Evolutionary conservation across 257 asterid species (phyloP), one percentile per base, ranked within the genome.

Genomic region (Capsicum baccatum): DNA sequence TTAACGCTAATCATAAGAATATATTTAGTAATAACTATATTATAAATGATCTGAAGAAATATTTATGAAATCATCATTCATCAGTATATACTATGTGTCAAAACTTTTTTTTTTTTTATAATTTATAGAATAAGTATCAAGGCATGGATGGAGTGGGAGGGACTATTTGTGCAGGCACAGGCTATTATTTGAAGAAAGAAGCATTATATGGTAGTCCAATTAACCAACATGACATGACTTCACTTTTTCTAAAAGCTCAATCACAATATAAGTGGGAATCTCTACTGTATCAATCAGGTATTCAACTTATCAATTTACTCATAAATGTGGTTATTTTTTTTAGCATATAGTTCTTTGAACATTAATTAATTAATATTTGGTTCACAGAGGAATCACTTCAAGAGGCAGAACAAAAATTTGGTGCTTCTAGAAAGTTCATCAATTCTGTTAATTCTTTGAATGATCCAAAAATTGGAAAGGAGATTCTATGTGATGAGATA

Each of bases 101-200:
- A 26, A 26, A 26, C 33, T 26, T 26, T 80, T 54, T 74, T 19
- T 2, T 2, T 8, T 8, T 80, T 37, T 39, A 1, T 39, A 26
- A 26, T 39, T 52, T 55, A 21, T 83, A 94, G 98, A 94, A 94
- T 1, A 93, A 93, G 86, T 93, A 91, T 83, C 98, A 93, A 93
- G 98, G 98, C 35, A 94, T 94, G 98, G 98, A 94, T 84, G 98
- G 98, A 47, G 16, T 86, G 83, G 87, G 91, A 4, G 97, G 97
- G 70, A 85, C 94, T 0, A 89, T 89, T 33, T 94, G 98, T 56
- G 64, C 98, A 2, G 98, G 97, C 19, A 92, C 97, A 0, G 96
- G 98, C 9, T 94, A 94, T 87, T 94, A 89, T 84, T 47, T 94
- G 88, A 90, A 88, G 89, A 94, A 93, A 85, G 91, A 88, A 86